A percentile compares a stretch with the other conserved stretches of the same genome.
These are phyloP conservation scores for Teunomyces lycoperdinae DNA, from an alignment of 805 yeast genomes.

Conservation along the genomic window DNA sequence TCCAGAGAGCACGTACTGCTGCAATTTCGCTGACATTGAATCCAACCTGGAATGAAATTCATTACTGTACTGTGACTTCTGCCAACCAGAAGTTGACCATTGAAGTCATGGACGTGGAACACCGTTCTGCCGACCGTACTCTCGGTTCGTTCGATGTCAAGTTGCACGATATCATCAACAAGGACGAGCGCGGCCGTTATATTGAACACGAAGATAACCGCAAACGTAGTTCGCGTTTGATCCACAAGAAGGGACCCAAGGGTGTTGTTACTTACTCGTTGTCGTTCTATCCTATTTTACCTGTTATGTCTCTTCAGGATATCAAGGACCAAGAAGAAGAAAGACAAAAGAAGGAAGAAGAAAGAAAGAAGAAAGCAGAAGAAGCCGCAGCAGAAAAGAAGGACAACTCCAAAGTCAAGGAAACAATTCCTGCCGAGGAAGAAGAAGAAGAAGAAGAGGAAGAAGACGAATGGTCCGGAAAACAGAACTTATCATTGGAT, in stretches of 20 bases:
- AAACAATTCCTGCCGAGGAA: constrained; percentile 24
- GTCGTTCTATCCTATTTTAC: constrained; percentile 80
- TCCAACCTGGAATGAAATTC: constrained; percentile 83
- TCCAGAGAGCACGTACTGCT: constrained; percentile 73
- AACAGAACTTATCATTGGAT: constrained; percentile 52
- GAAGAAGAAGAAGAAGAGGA: constrained; percentile 33
- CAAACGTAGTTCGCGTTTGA: constrained; percentile 58
- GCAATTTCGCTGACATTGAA: constrained; percentile 62
- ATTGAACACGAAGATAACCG: constrained; percentile 56
- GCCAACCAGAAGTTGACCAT: constrained; percentile 77
- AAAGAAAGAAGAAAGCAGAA: constrained; percentile 33
- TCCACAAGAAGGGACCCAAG: constrained; percentile 76
- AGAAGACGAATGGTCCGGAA: constrained; percentile 19
- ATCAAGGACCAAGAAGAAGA: constrained; percentile 49
- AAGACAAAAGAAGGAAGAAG: constrained; percentile 19
- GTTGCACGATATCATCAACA: constrained; percentile 63
- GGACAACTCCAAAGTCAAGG: constrained; percentile 27
- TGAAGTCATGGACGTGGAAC: constrained; percentile 92
- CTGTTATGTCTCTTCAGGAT: constrained; percentile 77
- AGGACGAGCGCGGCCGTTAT: constrained; percentile 61
- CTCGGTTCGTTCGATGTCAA: constrained; percentile 79
- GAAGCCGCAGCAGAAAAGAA: constrained; percentile 14
- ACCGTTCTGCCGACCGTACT: constrained; percentile 74
- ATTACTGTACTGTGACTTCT: constrained; percentile 79
- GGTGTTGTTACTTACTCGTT: constrained; percentile 73